These are phyloP conservation scores for Aspergillus olivimuriae DNA, from an alignment of 495 filamentous ascomycete species.

Conservation along the genomic window DNA sequence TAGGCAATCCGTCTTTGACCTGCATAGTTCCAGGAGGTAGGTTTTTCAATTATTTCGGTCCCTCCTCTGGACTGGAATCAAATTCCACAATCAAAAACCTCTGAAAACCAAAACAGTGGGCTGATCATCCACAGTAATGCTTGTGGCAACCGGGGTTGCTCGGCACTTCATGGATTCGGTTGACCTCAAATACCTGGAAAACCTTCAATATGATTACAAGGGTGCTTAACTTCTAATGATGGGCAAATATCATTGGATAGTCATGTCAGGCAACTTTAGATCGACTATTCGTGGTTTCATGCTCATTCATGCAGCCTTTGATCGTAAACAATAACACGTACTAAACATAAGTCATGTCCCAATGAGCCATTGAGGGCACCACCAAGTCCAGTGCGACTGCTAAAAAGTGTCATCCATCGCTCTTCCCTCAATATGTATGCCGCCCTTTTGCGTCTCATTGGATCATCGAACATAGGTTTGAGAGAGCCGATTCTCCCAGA, in stretches of 20 bases:
- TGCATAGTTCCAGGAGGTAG: constrained; percentile 36
- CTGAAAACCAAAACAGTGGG: neutral
- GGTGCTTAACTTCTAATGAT: too few relatives aligned
- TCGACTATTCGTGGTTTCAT: too few relatives aligned
- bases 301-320: too few relatives aligned
- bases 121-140: constrained; percentile 26
- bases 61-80: neutral
- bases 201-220: constrained; percentile 46
- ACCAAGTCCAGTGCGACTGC: too few relatives aligned
- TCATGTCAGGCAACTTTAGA: too few relatives aligned
- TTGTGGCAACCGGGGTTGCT: constrained; percentile 28
- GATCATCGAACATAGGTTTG: constrained; percentile 1
- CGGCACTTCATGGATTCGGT: constrained; percentile 38
- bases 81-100: neutral
- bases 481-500: constrained; percentile 11
- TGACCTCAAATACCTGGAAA: constrained; percentile 38
- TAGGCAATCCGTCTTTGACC: constrained; percentile 13
- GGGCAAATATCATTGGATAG: too few relatives aligned
- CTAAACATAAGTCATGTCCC: too few relatives aligned
- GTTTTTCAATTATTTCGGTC: constrained; percentile 4
- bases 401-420: too few relatives aligned
- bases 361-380: too few relatives aligned
- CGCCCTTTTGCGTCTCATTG: neutral
- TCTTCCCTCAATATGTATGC: too few relatives aligned
- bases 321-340: too few relatives aligned